These are phyloP conservation scores for Phytophthora melonis DNA, from an alignment of 352 stramenopile genomes.

Conservation along the genomic window DNA sequence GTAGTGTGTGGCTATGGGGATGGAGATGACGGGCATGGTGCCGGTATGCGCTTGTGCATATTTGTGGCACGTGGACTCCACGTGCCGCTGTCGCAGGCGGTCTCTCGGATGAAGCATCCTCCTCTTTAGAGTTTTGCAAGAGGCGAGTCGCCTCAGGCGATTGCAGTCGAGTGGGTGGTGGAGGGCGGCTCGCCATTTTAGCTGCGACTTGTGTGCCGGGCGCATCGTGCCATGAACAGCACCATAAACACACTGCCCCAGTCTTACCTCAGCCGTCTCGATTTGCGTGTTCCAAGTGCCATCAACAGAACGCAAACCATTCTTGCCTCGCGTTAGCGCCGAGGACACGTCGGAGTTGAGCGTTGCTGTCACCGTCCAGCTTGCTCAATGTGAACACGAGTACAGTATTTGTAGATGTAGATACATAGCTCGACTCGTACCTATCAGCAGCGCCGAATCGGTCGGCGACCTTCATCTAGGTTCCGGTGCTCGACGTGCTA, in stretches of 20 bases:
- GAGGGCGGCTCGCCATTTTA: too few relatives aligned
- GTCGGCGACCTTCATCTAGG: background rate
- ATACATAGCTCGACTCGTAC: background rate
- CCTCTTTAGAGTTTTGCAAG: too few relatives aligned
- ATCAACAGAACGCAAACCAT: slow-evolving; percentile 11
- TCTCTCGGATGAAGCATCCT: background rate
- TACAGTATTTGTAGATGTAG: too few relatives aligned
- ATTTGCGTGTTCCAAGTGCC: slow-evolving; percentile 13
- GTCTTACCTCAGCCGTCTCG: slow-evolving; percentile 11
- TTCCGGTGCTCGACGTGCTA: background rate
- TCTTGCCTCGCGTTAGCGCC: background rate
- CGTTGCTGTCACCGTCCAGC: background rate
- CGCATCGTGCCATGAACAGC: background rate
- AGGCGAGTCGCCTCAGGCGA: too few relatives aligned
- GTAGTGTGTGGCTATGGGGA: background rate
- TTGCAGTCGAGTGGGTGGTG: too few relatives aligned
- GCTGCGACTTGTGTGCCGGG: slow-evolving; percentile 12
- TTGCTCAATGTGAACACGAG: too few relatives aligned
- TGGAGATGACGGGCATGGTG: background rate
- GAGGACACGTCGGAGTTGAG: background rate
- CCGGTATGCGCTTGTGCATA: background rate
- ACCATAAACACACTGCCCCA: slow-evolving; percentile 11
- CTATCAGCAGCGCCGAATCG: background rate
- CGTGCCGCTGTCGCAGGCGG: background rate
- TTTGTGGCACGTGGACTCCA: background rate